Conservation (phyloP, 306 rosid genomes). For the Lablab purpureus region DNA sequence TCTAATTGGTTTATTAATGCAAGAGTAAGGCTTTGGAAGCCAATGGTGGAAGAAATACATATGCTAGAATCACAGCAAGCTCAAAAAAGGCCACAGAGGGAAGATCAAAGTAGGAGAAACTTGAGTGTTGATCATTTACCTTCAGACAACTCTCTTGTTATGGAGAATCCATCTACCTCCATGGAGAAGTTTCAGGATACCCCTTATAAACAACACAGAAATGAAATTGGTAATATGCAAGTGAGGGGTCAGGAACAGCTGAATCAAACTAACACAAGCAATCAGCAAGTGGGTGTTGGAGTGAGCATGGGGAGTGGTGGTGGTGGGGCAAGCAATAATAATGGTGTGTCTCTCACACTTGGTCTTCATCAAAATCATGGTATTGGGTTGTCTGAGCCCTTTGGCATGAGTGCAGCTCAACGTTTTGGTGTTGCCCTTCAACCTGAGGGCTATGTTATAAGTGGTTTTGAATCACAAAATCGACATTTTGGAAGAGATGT, state of each 20-base stretch:
- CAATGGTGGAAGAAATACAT: conserved; percentile 96
- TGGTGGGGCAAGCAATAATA: conserved; percentile 50
- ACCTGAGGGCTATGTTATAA: conserved; percentile 64
- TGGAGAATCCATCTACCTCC: conserved; percentile 64
- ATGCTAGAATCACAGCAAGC: conserved; percentile 75
- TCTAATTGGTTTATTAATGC: conserved; percentile 97
- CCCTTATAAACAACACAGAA: conserved; percentile 50
- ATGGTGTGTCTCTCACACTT: conserved; percentile 77
- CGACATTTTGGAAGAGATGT: conserved; percentile 80
- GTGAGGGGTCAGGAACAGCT: conserved; percentile 48
- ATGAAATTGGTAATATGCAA: conserved; percentile 49
- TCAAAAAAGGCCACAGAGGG: conserved; percentile 59
- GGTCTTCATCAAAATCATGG: conserved; percentile 91
- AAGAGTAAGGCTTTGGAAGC: conserved; percentile 96
- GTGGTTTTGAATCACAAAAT: conserved; percentile 73
- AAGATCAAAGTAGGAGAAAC: conserved; percentile 44
- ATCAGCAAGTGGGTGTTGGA: conserved; percentile 56
- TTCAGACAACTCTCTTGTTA: conserved; percentile 50
- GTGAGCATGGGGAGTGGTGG: conserved; percentile 45
- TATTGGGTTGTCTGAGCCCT: conserved; percentile 71
- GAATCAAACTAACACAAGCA: conserved; percentile 54
- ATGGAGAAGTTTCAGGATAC: conserved; percentile 48
- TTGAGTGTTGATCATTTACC: conserved; percentile 55
- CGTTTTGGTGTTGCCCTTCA: conserved; percentile 67
- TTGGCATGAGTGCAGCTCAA: conserved; percentile 71